These are phyloP conservation scores for Omphalotus olearius DNA, from an alignment of 1,284 basidiomycete genomes.

Conservation along the genomic window DNA sequence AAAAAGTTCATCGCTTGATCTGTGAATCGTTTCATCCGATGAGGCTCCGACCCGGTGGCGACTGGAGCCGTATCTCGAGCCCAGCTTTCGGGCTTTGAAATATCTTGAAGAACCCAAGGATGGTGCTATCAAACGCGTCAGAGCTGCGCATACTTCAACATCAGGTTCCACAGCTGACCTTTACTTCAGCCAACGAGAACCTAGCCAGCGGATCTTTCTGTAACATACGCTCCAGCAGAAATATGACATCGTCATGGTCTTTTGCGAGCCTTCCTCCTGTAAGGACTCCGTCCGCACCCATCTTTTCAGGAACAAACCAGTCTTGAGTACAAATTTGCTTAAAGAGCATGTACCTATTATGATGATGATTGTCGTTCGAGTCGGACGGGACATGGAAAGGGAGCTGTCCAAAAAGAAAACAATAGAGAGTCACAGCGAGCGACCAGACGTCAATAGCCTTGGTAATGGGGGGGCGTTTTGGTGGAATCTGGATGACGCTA, in stretches of 20 bases:
- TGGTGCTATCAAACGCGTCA: conserved; percentile 34
- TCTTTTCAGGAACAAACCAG: conserved; percentile 58
- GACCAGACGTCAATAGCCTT: conserved; percentile 93
- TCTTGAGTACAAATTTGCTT: conserved; percentile 72
- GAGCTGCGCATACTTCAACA: conserved; percentile 5
- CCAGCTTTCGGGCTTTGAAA: conserved; percentile 3
- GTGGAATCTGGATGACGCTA: conserved; percentile 17
- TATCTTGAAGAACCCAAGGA: conserved; percentile 53
- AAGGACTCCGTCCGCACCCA: conserved; percentile 62
- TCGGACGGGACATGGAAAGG: conserved; percentile 57
- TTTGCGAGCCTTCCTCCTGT: conserved; percentile 47
- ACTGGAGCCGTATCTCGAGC: background rate
- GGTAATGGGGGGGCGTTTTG: conserved; percentile 54
- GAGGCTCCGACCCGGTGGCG: background rate
- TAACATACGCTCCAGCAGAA: conserved; percentile 65
- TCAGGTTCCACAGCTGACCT: conserved; percentile 41
- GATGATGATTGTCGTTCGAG: conserved; percentile 45
- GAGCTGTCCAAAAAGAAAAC: conserved; percentile 76
- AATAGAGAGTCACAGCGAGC: conserved; percentile 85
- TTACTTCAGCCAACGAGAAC: conserved; percentile 71
- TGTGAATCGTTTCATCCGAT: too few relatives aligned
- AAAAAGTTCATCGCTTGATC: background rate
- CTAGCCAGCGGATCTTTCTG: conserved; percentile 77
- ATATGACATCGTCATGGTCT: conserved; percentile 42
- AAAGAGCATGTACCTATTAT: conserved; percentile 65